A percentile compares a stretch with the other conserved stretches of the same genome.
Evolutionary conservation across 306 rosid genomes (phyloP).

Genomic region (Gleditsia sinensis): DNA sequence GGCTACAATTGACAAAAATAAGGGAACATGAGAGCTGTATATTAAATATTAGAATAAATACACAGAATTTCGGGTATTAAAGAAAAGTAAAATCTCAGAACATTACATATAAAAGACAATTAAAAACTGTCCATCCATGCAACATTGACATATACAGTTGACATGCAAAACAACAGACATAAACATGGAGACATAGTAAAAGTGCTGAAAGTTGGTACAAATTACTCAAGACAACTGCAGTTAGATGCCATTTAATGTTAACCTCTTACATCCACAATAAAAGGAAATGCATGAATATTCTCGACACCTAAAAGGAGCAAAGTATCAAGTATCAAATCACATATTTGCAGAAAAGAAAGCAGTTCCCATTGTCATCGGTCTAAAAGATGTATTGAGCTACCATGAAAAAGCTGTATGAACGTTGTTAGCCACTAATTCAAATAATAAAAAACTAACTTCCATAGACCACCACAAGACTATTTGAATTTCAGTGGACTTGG

Average conservation of each 20-base stretch:
- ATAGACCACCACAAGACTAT: neutral
- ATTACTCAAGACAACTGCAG: neutral
- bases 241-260: neutral
- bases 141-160: neutral
- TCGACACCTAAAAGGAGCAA: neutral
- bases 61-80: conserved; percentile 1
- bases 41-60: neutral
- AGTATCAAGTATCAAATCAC: neutral
- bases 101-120: conserved; percentile 14
- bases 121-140: neutral
- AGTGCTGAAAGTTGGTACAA: neutral
- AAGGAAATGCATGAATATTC: neutral
- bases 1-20: conserved; percentile 61
- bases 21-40: neutral
- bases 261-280: neutral
- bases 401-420: neutral
- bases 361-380: neutral
- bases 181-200: neutral
- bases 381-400: neutral
- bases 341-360: neutral
- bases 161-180: neutral
- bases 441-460: neutral
- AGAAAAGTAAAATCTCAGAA: conserved; percentile 18
- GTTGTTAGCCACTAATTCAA: neutral
- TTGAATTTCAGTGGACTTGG: neutral